phyloP scores from a whole-genome alignment of 1,139 yeast species.

The Yamadazyma diospyri region DNA sequence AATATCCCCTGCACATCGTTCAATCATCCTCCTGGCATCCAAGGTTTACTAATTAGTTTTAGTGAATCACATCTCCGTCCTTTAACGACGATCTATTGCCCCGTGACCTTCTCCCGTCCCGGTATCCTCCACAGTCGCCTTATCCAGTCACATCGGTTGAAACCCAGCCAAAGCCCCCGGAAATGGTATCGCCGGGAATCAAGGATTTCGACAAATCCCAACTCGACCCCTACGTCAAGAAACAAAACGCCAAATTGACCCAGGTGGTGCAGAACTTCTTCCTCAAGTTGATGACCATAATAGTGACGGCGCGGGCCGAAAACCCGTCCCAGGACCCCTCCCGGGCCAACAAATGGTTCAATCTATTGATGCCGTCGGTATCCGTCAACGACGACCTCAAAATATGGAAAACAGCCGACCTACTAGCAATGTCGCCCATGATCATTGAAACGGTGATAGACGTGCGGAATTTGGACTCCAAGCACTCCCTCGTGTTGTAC shows the following conservation, averaged over 20 bases:
- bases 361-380: constrained; percentile 43
- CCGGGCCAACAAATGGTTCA: constrained; percentile 61
- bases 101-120: too few species aligned
- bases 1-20: constrained; percentile 2
- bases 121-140: too few species aligned
- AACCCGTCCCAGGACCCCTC: constrained; percentile 9
- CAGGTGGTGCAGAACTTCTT: constrained; percentile 66
- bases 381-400: constrained; percentile 52
- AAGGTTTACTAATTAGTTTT: constrained; percentile 7
- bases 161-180: too few species aligned
- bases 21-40: neutral
- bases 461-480: constrained; percentile 54
- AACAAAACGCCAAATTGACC: constrained; percentile 32
- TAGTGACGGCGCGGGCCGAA: constrained; percentile 19
- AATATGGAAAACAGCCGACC: constrained; percentile 53
- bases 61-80: constrained; percentile 5
- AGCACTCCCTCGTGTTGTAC: constrained; percentile 57
- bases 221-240: constrained; percentile 20
- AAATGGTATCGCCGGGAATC: constrained; percentile 16
- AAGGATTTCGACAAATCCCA: constrained; percentile 12
- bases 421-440: constrained; percentile 61
- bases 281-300: constrained; percentile 64
- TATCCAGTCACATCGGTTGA: too few species aligned
- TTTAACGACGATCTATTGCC: too few species aligned
- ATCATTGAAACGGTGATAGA: constrained; percentile 84